A percentile compares a stretch with the other conserved stretches of the same genome.
These are phyloP conservation scores for Plenodomus tracheiphilus DNA, from an alignment of 2,329 filamentous ascomycete genomes.

Conservation along the genomic window DNA sequence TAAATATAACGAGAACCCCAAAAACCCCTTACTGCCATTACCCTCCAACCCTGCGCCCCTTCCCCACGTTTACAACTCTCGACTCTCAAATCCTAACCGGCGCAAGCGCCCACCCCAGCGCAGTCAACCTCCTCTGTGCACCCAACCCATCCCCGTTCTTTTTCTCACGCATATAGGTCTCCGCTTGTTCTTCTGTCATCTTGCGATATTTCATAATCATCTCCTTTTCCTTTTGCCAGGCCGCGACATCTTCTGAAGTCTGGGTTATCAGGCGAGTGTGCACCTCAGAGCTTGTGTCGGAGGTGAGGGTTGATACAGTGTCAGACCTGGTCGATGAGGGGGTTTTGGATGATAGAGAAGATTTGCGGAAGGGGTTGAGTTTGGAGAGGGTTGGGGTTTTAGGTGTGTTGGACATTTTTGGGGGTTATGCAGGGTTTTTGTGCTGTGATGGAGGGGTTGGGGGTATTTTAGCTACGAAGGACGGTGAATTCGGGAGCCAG, in stretches of 20 bases:
- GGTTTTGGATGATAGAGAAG: not conserved
- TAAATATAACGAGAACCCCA: too few species aligned
- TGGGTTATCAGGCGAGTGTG: not conserved
- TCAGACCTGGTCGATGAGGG: too few species aligned
- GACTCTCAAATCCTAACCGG: conserved; percentile 1
- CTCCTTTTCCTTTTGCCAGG: not conserved
- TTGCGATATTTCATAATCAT: conserved; percentile 8
- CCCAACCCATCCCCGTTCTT: conserved; percentile 1
- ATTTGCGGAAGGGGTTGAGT: conserved; percentile 2
- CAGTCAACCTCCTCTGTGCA: not conserved
- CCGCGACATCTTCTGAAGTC: not conserved
- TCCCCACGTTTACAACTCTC: too few species aligned
- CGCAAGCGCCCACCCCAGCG: conserved; percentile 1
- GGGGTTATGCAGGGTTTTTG: not conserved
- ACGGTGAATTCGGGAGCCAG: too few species aligned
- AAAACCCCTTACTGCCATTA: too few species aligned
- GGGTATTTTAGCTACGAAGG: too few species aligned
- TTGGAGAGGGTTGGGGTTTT: not conserved
- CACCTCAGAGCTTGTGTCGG: not conserved
- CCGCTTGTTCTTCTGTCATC: conserved; percentile 6
- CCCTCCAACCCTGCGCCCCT: too few species aligned
- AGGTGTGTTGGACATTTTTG: not conserved
- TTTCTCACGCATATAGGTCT: conserved; percentile 4
- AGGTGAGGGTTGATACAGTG: too few species aligned
- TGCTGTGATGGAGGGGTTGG: too few species aligned